Evolutionary conservation across 805 yeast species (phyloP).

Genomic region (Zygoascus ofunaensis): DNA sequence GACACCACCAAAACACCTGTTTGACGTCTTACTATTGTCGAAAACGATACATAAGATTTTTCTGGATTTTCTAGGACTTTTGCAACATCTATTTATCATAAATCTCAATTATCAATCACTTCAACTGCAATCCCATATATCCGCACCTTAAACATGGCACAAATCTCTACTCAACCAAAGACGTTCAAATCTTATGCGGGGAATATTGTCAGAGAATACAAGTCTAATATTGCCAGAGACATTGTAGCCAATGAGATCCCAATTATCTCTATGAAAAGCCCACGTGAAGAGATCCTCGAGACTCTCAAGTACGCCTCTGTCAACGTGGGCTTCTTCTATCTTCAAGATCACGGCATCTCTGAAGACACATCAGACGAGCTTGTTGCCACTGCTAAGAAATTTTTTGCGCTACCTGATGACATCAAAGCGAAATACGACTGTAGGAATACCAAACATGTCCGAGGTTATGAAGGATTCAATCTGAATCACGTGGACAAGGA

Average conservation of each 20-base stretch:
- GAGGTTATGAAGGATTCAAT: constrained; percentile 5
- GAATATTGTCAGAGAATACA: background rate
- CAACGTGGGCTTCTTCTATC: constrained; percentile 28
- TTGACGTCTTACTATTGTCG: no score
- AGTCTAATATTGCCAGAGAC: background rate
- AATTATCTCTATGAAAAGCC: background rate
- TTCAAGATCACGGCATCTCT: constrained; percentile 26
- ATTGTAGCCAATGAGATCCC: constrained; percentile 1
- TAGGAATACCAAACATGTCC: background rate
- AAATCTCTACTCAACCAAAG: no score
- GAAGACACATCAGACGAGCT: constrained; percentile 18
- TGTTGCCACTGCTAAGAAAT: constrained; percentile 4
- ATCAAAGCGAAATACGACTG: constrained; percentile 2
- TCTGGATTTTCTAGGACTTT: no score
- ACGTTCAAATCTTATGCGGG: constrained; percentile 4
- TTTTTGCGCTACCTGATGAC: constrained; percentile 5
- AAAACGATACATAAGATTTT: no score
- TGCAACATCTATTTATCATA: no score
- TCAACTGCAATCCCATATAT: no score
- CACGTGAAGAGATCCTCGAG: background rate
- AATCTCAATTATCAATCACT: no score
- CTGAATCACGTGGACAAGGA: constrained; percentile 1
- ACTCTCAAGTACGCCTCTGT: background rate
- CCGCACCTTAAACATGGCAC: no score
- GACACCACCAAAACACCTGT: no score